A percentile compares a stretch with the other conserved stretches of the same genome.
phyloP scores from a whole-genome alignment of 1,284 basidiomycete species.

The Entoloma clypeatum region DNA sequence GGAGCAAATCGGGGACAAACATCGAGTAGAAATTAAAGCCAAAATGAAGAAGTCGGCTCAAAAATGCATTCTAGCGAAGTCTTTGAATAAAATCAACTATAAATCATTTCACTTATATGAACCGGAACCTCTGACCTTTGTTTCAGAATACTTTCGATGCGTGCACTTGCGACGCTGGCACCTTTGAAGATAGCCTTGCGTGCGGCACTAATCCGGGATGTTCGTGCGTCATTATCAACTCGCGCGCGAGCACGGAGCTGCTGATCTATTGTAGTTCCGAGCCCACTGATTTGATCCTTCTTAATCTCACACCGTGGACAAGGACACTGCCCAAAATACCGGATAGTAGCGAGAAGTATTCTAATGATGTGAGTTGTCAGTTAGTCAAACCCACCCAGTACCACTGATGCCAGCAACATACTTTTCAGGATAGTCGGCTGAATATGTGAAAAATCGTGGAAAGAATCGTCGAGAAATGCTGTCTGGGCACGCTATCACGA shows the following conservation, averaged over 20 bases:
- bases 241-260: not conserved
- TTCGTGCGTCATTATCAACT: not conserved
- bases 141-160: constrained; percentile 4
- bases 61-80: constrained; percentile 13
- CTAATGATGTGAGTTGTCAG: constrained; percentile 17
- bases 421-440: constrained; percentile 30
- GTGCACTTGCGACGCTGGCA: not conserved
- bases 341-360: constrained; percentile 26
- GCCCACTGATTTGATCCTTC: constrained; percentile 15
- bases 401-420: constrained; percentile 7
- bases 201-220: not conserved
- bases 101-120: constrained; percentile 3
- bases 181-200: constrained; percentile 2
- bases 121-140: not conserved
- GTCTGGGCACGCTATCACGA: constrained; percentile 19
- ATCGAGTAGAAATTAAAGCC: constrained; percentile 12
- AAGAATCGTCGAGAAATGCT: constrained; percentile 22
- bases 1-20: constrained; percentile 16
- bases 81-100: not conserved
- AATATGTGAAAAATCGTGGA: constrained; percentile 27
- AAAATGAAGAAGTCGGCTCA: constrained; percentile 5
- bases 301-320: constrained; percentile 26
- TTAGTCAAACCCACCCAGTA: too few relatives aligned
- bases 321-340: constrained; percentile 22
- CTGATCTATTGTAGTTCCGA: constrained; percentile 17